These are phyloP conservation scores for Lentinula aciculospora DNA, from an alignment of 768 basidiomycete genomes.

Conservation along the genomic window DNA sequence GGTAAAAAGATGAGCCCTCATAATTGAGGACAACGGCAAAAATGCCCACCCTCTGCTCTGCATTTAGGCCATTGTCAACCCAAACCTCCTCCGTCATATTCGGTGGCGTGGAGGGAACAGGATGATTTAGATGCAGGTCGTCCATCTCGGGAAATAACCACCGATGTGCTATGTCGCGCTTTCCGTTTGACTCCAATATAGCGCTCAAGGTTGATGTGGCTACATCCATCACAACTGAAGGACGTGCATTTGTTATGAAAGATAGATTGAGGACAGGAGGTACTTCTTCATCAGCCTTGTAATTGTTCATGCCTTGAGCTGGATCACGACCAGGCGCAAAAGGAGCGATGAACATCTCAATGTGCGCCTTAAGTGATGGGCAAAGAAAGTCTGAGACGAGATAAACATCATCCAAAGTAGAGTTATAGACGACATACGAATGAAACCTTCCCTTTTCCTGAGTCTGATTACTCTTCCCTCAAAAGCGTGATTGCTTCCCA, in stretches of 20 bases:
- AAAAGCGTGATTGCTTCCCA: slow-evolving; percentile 34
- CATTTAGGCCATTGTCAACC: slow-evolving; percentile 41
- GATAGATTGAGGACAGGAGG: slow-evolving; percentile 42
- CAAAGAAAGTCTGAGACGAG: slow-evolving; percentile 30
- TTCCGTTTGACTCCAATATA: slow-evolving; percentile 16
- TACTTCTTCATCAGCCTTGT: slow-evolving; percentile 28
- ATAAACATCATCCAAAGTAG: background rate
- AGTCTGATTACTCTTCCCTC: slow-evolving; percentile 38
- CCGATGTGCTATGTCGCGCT: slow-evolving; percentile 25
- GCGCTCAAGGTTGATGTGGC: slow-evolving; percentile 26
- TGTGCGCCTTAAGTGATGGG: slow-evolving; percentile 32
- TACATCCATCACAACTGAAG: slow-evolving; percentile 36
- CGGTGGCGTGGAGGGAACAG: slow-evolving; percentile 16
- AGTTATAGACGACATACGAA: slow-evolving; percentile 30
- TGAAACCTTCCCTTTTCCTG: slow-evolving; percentile 40
- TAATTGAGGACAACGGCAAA: background rate
- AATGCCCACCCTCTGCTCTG: slow-evolving; percentile 35
- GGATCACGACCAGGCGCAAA: slow-evolving; percentile 7
- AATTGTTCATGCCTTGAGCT: slow-evolving; percentile 13
- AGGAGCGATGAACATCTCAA: slow-evolving; percentile 31
- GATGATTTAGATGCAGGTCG: slow-evolving; percentile 19
- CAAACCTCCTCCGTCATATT: slow-evolving; percentile 29
- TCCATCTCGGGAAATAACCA: slow-evolving; percentile 41
- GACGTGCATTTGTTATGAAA: slow-evolving; percentile 39
- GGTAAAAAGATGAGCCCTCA: background rate